phyloP scores from a whole-genome alignment of 768 basidiomycete genomes.

The Termitomyces sp. region DNA sequence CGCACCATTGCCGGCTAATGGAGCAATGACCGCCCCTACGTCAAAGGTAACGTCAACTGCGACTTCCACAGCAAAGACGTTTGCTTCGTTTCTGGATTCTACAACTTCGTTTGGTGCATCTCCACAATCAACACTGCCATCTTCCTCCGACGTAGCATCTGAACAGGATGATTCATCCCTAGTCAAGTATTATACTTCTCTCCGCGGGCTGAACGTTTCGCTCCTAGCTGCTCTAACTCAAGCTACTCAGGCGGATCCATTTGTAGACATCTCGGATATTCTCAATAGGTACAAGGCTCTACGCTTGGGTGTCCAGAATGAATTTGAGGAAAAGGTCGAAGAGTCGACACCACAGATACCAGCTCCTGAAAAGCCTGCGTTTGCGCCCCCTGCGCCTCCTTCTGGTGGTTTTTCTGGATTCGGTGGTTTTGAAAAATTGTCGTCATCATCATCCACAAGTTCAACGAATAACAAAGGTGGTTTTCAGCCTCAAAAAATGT shows the following conservation, averaged over 20 bases:
- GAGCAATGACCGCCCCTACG: slow-evolving; percentile 11
- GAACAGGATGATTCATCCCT: slow-evolving; percentile 27
- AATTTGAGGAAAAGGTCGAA: slow-evolving; percentile 36
- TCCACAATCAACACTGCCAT: slow-evolving; percentile 2
- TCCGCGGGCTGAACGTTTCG: slow-evolving; percentile 73
- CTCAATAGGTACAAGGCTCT: slow-evolving; percentile 55
- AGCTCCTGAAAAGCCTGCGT: slow-evolving; percentile 8
- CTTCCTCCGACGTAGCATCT: slow-evolving; percentile 8
- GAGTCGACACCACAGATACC: slow-evolving; percentile 6
- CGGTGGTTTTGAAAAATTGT: slow-evolving; percentile 20
- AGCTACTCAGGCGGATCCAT: slow-evolving; percentile 64
- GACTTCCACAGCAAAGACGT: slow-evolving; percentile 45
- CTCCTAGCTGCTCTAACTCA: slow-evolving; percentile 53
- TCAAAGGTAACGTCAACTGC: slow-evolving; percentile 27
- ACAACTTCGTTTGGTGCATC: slow-evolving; percentile 1
- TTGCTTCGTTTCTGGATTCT: slow-evolving; percentile 38
- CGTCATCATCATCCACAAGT: background rate
- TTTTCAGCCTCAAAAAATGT: background rate
- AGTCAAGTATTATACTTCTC: slow-evolving; percentile 56
- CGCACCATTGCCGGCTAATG: background rate
- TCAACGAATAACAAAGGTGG: background rate
- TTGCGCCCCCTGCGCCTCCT: slow-evolving; percentile 18
- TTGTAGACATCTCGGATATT: slow-evolving; percentile 52
- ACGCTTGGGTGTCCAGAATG: slow-evolving; percentile 49
- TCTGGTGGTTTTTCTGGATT: slow-evolving; percentile 19